A percentile compares a stretch with the other conserved stretches of the same genome.
Evolutionary conservation across 2,329 filamentous ascomycete species (phyloP).

Genomic region (Lachnellula suecica): DNA sequence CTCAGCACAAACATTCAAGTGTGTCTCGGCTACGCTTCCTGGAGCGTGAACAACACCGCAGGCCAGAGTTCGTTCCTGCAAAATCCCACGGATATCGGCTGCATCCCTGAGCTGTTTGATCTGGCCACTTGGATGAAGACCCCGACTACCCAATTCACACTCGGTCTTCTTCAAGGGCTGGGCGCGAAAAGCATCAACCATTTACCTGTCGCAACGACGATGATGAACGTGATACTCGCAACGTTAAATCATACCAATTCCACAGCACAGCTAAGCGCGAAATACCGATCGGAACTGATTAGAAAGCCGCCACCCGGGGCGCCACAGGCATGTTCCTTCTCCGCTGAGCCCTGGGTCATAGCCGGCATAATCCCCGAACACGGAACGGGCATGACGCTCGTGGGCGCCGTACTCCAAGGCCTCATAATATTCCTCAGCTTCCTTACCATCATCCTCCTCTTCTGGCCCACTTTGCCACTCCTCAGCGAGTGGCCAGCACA

Average conservation of each 20-base stretch:
- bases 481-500: conserved; percentile 6
- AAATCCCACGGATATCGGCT: conserved; percentile 3
- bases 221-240: conserved; percentile 1
- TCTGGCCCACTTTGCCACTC: conserved; percentile 1
- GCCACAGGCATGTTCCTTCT: background rate
- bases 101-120: background rate
- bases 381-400: conserved; percentile 1
- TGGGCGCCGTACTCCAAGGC: conserved; percentile 1
- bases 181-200: background rate
- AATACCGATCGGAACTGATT: background rate
- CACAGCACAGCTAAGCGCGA: background rate
- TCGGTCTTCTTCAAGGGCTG: background rate
- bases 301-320: background rate
- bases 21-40: conserved; percentile 7
- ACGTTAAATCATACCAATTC: conserved; percentile 2
- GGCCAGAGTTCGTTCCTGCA: conserved; percentile 1
- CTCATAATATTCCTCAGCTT: background rate
- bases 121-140: background rate
- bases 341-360: background rate
- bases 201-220: background rate
- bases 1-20: background rate
- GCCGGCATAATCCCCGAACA: background rate
- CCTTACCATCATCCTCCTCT: background rate
- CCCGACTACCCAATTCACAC: background rate
- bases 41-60: conserved; percentile 9